Evolutionary conservation across 441 rosid genomes (phyloP).

Genomic region (Pelargonium fulgidum): DNA sequence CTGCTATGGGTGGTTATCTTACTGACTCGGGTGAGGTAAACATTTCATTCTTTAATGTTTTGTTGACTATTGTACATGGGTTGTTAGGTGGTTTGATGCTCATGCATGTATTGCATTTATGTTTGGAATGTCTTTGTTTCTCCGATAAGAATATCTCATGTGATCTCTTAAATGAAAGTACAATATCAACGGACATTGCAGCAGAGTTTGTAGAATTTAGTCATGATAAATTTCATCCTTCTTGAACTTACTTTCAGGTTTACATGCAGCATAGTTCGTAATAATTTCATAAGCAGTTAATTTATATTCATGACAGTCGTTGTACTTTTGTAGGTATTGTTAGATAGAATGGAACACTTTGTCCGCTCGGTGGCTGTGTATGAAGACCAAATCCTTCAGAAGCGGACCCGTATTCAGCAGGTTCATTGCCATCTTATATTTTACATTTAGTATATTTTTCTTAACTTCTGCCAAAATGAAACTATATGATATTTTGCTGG

Average conservation of each 20-base stretch:
- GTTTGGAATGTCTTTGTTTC: background rate
- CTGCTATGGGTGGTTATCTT: slow-evolving; percentile 93
- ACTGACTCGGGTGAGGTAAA: slow-evolving; percentile 98
- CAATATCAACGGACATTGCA: background rate
- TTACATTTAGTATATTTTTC: background rate
- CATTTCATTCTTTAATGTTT: slow-evolving; percentile 17
- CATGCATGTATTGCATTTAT: background rate
- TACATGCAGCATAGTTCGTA: background rate
- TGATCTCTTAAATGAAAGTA: background rate
- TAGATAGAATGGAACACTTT: slow-evolving; percentile 81
- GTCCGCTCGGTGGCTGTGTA: slow-evolving; percentile 70
- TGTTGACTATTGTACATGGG: background rate
- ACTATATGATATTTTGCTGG: background rate
- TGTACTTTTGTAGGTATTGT: slow-evolving; percentile 41
- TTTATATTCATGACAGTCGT: background rate
- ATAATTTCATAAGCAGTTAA: background rate
- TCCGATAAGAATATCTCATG: background rate
- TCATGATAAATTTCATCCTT: background rate
- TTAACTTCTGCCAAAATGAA: background rate
- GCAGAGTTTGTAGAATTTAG: background rate
- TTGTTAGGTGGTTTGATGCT: background rate
- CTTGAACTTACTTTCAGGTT: background rate
- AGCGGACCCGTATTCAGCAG: slow-evolving; percentile 86
- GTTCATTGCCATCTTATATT: slow-evolving; percentile 19
- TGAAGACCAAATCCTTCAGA: slow-evolving; percentile 95